Evolutionary conservation across 768 basidiomycete genomes (phyloP).

Genomic region (Lentinus brumalis): DNA sequence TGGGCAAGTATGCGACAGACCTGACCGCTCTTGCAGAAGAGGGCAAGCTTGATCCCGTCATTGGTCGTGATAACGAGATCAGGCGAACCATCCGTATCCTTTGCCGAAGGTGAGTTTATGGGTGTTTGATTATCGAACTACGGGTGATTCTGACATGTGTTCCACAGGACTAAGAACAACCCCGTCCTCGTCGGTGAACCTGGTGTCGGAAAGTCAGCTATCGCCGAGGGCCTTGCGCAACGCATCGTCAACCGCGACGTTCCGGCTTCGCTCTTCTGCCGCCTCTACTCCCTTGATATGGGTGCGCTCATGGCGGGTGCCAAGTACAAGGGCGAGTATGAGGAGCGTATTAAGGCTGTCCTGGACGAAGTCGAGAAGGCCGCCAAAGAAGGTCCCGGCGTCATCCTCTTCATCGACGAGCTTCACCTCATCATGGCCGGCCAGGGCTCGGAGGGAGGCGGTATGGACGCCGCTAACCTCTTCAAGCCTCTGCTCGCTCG

Average conservation of each 20-base stretch:
- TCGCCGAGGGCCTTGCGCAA: slow-evolving; percentile 94
- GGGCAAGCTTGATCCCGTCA: slow-evolving; percentile 94
- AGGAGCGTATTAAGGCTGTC: slow-evolving; percentile 92
- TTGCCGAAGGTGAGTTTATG: slow-evolving; percentile 61
- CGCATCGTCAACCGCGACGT: slow-evolving; percentile 94
- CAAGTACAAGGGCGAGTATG: slow-evolving; percentile 94
- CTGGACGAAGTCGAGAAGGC: slow-evolving; percentile 93
- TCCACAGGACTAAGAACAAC: slow-evolving; percentile 86
- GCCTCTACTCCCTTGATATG: slow-evolving; percentile 89
- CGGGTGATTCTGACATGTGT: slow-evolving; percentile 14
- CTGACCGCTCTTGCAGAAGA: slow-evolving; percentile 86
- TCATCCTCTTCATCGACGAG: slow-evolving; percentile 96
- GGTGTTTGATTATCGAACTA: neutral
- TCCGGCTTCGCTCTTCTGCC: slow-evolving; percentile 68
- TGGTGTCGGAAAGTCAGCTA: slow-evolving; percentile 94
- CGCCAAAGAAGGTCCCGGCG: slow-evolving; percentile 68
- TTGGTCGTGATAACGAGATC: slow-evolving; percentile 92
- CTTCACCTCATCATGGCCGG: slow-evolving; percentile 94
- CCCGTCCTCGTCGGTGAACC: slow-evolving; percentile 96
- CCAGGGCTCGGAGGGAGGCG: slow-evolving; percentile 76
- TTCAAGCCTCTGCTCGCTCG: slow-evolving; percentile 92
- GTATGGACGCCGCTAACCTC: slow-evolving; percentile 92
- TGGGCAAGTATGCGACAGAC: slow-evolving; percentile 87
- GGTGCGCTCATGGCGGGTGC: slow-evolving; percentile 94
- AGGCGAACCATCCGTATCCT: slow-evolving; percentile 82